phyloP scores from a whole-genome alignment of 495 filamentous ascomycete species.

The Neurospora tetrasperma region DNA sequence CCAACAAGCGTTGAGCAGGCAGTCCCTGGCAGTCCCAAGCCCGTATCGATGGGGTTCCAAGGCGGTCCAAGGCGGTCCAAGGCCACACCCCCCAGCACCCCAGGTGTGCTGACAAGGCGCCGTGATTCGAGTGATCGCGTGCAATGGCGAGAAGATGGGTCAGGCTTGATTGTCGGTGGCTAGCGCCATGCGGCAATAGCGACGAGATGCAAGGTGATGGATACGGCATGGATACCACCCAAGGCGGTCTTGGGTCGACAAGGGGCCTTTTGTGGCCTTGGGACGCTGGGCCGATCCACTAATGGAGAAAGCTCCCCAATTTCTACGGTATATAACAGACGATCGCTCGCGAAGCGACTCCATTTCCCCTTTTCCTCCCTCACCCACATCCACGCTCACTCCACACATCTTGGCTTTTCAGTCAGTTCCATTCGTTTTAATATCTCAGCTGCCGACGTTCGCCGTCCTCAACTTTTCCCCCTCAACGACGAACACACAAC shows the following conservation, averaged over 20 bases:
- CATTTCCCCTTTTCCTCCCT: slow-evolving; percentile 24
- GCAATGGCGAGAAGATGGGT: neutral
- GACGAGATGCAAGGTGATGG: neutral
- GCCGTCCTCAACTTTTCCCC: slow-evolving; percentile 2
- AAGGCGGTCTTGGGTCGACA: neutral
- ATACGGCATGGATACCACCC: neutral
- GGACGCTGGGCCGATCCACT: neutral
- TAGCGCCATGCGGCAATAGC: neutral
- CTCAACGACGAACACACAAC: slow-evolving; percentile 16
- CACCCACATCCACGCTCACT: slow-evolving; percentile 40
- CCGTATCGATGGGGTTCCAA: neutral
- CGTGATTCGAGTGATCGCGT: neutral
- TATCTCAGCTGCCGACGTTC: slow-evolving; percentile 2
- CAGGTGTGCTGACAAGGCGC: neutral
- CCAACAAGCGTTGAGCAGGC: neutral
- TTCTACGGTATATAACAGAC: slow-evolving; percentile 29
- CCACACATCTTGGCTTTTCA: slow-evolving; percentile 41
- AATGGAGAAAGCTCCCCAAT: neutral
- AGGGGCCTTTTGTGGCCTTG: neutral
- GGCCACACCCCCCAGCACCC: neutral
- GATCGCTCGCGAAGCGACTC: slow-evolving; percentile 16
- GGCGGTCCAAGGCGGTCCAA: neutral
- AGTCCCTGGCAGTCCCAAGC: neutral
- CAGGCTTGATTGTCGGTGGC: neutral
- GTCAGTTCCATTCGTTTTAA: slow-evolving; percentile 51